Evolutionary conservation across 306 rosid species (phyloP), one percentile per base, ranked within the genome.

Genomic region (Ziziphus jujuba): DNA sequence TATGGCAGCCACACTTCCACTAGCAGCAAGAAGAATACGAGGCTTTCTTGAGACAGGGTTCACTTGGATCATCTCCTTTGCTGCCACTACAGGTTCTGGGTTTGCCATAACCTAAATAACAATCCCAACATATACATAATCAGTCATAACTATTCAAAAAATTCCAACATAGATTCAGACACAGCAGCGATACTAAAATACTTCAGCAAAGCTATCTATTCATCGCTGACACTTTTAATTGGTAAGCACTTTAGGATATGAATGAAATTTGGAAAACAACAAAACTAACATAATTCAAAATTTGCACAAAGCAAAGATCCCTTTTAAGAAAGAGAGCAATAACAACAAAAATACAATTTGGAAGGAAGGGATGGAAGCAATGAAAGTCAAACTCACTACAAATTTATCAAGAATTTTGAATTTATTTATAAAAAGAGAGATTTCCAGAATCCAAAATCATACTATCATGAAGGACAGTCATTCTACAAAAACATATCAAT

Each of bases 1-100:
- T 19, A 74, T 66, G 22, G 97, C 80, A 58, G 91, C 87, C 48
- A 86, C 89, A 72, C 97, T 76, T 73, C 97, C 97, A 40, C 97
- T 78, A 19, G 97, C 91, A 65, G 87, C 91, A 50, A 92, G 90
- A 66, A 87, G 84, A 77, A 92, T 83, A 67, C 86, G 80, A 35
- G 98, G 98, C 82, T 64, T 92, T 70, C 90, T 84, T 0, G 75
- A 65, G n/a, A 64, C 65, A 63, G 61, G 59, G 56, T 67, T 84
- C 40, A 69, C 66, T 43, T 55, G 72, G 67, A 57, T 65, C 38
- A 74, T 53, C 36, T 79, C 83, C 20, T 56, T 75, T 44, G 65
- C 82, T 59, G 65, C 51, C 67, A 59, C 49, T 23, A 19, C 78
- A 65, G 81, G 61, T 69, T 86, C 92, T 63, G 84, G 72, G 61